Percentiles rank a stretch among this genome's conserved stretches.
Evolutionary conservation across 1,284 basidiomycete genomes (phyloP).

Genomic region (Crucibulum cyathiforme): DNA sequence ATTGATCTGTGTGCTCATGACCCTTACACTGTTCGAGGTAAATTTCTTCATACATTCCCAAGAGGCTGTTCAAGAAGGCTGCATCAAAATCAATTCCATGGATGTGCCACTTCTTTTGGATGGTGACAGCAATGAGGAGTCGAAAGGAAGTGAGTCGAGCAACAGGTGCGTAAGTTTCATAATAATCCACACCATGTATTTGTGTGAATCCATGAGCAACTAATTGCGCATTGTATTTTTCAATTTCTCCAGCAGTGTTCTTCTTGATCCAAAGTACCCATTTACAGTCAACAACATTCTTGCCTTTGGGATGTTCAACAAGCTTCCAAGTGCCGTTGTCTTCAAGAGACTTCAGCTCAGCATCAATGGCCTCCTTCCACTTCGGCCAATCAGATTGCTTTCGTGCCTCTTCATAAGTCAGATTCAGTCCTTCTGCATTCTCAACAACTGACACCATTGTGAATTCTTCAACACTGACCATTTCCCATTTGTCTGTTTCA

Average conservation of each 20-base stretch:
- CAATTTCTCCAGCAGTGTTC: not conserved
- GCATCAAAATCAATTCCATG: not conserved
- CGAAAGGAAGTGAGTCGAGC: not conserved
- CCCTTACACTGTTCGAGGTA: constrained; percentile 1
- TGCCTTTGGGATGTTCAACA: not conserved
- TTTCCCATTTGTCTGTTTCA: not conserved
- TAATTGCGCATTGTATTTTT: not conserved
- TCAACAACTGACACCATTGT: constrained; percentile 6
- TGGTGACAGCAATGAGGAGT: not conserved
- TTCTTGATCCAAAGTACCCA: not conserved
- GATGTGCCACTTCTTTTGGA: not conserved
- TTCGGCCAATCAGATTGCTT: constrained; percentile 22
- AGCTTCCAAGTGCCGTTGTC: constrained; percentile 32
- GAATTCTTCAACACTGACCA: not conserved
- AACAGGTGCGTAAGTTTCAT: constrained; percentile 10
- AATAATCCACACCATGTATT: constrained; percentile 15
- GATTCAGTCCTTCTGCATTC: constrained; percentile 18
- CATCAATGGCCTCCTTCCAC: constrained; percentile 37
- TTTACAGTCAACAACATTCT: not conserved
- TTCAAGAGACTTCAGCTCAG: constrained; percentile 29
- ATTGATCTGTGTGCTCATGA: constrained; percentile 3
- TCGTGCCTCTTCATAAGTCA: constrained; percentile 30
- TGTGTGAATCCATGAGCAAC: constrained; percentile 15
- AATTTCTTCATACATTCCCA: not conserved
- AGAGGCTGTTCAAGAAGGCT: not conserved